Evolutionary conservation across 805 yeast species (phyloP).

Genomic region (Naumovozyma castellii): DNA sequence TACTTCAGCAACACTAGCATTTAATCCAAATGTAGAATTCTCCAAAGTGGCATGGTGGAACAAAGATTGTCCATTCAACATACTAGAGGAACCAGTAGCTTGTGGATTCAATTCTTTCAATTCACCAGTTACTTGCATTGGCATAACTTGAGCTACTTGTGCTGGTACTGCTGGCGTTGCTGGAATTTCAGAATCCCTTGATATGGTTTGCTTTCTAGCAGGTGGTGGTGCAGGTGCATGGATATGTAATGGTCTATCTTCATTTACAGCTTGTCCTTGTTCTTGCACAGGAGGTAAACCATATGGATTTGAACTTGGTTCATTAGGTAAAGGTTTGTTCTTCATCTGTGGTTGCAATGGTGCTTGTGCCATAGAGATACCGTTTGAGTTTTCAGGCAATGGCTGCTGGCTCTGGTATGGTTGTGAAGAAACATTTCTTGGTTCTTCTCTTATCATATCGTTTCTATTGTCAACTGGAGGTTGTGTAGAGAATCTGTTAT

Average conservation of each 20-base stretch:
- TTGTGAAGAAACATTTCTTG: conserved; percentile 1
- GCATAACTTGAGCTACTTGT: conserved; percentile 30
- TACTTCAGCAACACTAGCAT: conserved; percentile 79
- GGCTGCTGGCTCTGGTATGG: conserved; percentile 1
- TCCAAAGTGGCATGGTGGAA: conserved; percentile 40
- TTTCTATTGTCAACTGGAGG: too few relatives aligned
- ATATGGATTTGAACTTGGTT: conserved; percentile 14
- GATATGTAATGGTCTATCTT: conserved; percentile 19
- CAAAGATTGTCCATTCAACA: conserved; percentile 24
- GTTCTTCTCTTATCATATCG: too few relatives aligned
- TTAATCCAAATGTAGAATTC: conserved; percentile 50
- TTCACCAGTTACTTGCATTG: conserved; percentile 26
- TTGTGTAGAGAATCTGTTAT: too few relatives aligned
- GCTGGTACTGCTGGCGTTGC: background rate
- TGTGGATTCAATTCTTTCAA: conserved; percentile 33
- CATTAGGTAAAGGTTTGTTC: conserved; percentile 14
- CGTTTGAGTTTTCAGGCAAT: background rate
- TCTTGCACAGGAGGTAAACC: conserved; percentile 15
- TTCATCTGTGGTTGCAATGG: conserved; percentile 31
- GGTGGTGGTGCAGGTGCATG: conserved; percentile 52
- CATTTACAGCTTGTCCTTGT: conserved; percentile 1
- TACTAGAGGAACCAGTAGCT: conserved; percentile 35
- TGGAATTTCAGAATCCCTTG: conserved; percentile 1
- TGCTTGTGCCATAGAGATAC: conserved; percentile 25
- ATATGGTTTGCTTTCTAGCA: conserved; percentile 34